Percentiles rank a stretch among this genome's conserved stretches.
phyloP scores from a whole-genome alignment of 2,329 filamentous ascomycete species.

The Exophiala alcalophila region DNA sequence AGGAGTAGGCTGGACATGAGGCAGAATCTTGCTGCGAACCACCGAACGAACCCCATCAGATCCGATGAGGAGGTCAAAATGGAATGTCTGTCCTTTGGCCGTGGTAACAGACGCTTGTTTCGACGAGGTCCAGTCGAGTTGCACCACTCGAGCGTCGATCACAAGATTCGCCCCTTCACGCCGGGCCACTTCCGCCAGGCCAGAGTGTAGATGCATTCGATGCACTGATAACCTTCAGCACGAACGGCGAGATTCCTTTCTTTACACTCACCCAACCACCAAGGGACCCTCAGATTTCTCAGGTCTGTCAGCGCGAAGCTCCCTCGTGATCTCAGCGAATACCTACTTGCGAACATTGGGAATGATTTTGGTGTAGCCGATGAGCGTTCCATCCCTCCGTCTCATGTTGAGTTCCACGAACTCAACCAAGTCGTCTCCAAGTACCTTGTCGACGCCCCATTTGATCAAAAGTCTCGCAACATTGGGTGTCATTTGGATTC shows the following conservation, averaged over 20 bases:
- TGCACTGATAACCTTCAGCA: conserved; percentile 41
- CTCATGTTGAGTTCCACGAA: conserved; percentile 40
- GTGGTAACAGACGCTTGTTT: conserved; percentile 16
- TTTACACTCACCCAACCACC: conserved; percentile 39
- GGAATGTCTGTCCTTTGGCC: conserved; percentile 30
- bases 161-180: conserved; percentile 40
- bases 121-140: conserved; percentile 32
- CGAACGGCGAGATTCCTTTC: conserved; percentile 46
- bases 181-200: conserved; percentile 41
- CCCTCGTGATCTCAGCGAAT: not conserved
- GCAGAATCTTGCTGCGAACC: conserved; percentile 41
- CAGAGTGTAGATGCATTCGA: conserved; percentile 47
- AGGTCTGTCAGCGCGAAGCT: conserved; percentile 3
- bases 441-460: conserved; percentile 41
- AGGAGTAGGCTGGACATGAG: conserved; percentile 40
- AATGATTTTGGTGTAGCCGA: conserved; percentile 39
- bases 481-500: conserved; percentile 30
- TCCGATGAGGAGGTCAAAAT: conserved; percentile 41
- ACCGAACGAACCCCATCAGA: conserved; percentile 45
- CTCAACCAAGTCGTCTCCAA: conserved; percentile 41
- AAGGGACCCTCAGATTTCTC: conserved; percentile 19
- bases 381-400: conserved; percentile 37
- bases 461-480: conserved; percentile 37
- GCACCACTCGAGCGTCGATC: conserved; percentile 38
- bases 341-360: conserved; percentile 17